Evolutionary conservation across 371 early-diverging fungal genomes (phyloP).

Genomic region (Syncephalis plumigaleata): DNA sequence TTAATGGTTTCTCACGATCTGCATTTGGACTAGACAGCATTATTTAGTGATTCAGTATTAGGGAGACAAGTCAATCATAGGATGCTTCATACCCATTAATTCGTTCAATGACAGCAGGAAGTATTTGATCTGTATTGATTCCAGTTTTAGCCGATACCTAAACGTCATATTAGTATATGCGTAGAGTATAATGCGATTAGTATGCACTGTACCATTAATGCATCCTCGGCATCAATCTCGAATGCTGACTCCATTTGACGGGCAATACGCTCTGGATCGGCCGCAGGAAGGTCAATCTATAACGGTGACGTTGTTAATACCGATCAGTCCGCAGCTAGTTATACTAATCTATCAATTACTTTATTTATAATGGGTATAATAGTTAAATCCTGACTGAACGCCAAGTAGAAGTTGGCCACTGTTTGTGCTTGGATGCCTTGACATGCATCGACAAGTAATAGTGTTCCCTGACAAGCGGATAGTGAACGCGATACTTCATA

Average conservation of each 20-base stretch:
- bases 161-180: conserved; percentile 1
- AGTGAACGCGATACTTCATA: conserved; percentile 87
- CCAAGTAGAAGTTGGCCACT: conserved; percentile 90
- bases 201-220: conserved; percentile 12
- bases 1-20: conserved; percentile 40
- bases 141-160: conserved; percentile 85
- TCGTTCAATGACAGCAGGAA: conserved; percentile 58
- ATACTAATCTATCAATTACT: conserved; percentile 12
- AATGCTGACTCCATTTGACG: conserved; percentile 74
- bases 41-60: not conserved
- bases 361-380: conserved; percentile 92
- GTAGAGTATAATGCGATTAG: not conserved
- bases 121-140: conserved; percentile 50
- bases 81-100: conserved; percentile 69
- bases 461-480: conserved; percentile 78
- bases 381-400: conserved; percentile 68
- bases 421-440: conserved; percentile 92
- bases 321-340: not conserved
- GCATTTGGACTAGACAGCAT: conserved; percentile 28
- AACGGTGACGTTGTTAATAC: too few relatives aligned
- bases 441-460: conserved; percentile 77
- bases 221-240: conserved; percentile 50
- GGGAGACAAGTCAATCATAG: conserved; percentile 1
- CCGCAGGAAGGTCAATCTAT: conserved; percentile 77
- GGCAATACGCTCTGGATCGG: conserved; percentile 60